Percentiles rank a stretch among this genome's conserved stretches.
These are phyloP conservation scores for Tylopilus rubrobrunneus DNA, from an alignment of 768 basidiomycete species.

Conservation along the genomic window DNA sequence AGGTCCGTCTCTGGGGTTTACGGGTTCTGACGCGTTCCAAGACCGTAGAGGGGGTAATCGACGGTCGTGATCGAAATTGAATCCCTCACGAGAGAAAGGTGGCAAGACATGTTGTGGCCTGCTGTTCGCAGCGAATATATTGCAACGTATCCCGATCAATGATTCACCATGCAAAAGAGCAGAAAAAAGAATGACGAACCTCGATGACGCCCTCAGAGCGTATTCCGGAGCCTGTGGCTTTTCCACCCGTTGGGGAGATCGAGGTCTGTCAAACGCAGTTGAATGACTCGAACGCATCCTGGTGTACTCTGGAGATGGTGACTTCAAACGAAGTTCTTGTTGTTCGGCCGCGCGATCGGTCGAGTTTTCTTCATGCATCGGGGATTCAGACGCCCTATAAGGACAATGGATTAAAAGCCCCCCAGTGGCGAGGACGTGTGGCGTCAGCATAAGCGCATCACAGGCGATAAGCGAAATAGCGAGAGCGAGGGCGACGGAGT, in stretches of 20 bases:
- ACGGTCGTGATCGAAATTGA: conserved; percentile 32
- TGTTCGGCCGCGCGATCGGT: conserved; percentile 12
- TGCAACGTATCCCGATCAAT: conserved; percentile 24
- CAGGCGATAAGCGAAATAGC: conserved; percentile 21
- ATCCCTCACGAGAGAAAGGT: conserved; percentile 29
- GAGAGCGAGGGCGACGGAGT: conserved; percentile 10
- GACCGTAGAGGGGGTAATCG: conserved; percentile 31
- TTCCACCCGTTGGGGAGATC: conserved; percentile 18
- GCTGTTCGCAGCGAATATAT: conserved; percentile 26
- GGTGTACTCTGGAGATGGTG: conserved; percentile 20
- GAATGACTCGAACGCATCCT: conserved; percentile 21
- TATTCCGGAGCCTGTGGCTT: conserved; percentile 22
- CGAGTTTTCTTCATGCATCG: conserved; percentile 20
- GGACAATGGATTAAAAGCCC: conserved; percentile 18
- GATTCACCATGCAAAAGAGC: conserved; percentile 7
- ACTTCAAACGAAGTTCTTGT: conserved; percentile 13
- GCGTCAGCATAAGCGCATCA: conserved; percentile 27
- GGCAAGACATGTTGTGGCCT: conserved; percentile 33
- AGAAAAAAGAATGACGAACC: conserved; percentile 21
- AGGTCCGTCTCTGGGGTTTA: conserved; percentile 20
- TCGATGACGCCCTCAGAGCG: conserved; percentile 20
- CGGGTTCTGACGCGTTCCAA: conserved; percentile 24
- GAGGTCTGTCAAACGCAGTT: conserved; percentile 12
- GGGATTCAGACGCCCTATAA: conserved; percentile 31
- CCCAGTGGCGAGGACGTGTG: conserved; percentile 24